A percentile compares a stretch with the other conserved stretches of the same genome.
These are phyloP conservation scores for Chaetomium sp. DNA, from an alignment of 2,329 filamentous ascomycete genomes.

Conservation along the genomic window DNA sequence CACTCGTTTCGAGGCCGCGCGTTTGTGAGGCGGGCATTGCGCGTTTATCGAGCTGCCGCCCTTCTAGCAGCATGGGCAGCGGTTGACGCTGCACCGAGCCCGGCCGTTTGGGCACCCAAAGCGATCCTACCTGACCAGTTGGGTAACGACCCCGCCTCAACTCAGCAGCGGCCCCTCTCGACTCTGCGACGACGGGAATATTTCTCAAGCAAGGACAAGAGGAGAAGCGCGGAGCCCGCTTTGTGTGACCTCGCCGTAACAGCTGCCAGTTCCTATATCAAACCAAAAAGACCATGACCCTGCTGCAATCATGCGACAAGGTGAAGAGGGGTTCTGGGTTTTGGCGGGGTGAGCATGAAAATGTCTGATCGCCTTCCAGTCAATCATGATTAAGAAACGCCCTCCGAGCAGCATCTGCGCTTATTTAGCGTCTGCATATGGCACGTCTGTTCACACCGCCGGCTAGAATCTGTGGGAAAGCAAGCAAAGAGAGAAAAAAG, in stretches of 20 bases:
- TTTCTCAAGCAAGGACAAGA: too few relatives aligned
- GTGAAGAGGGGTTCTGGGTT: not conserved
- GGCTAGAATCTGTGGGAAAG: not conserved
- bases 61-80: not conserved
- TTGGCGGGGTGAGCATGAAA: not conserved
- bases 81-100: not conserved
- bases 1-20: not conserved
- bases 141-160: not conserved
- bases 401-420: not conserved
- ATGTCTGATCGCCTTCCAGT: not conserved
- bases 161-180: not conserved
- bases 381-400: conserved; percentile 1
- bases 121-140: not conserved
- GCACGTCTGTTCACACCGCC: conserved; percentile 1
- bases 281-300: too few relatives aligned
- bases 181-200: too few relatives aligned
- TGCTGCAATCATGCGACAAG: too few relatives aligned
- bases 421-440: conserved; percentile 5
- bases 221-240: too few relatives aligned
- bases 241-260: too few relatives aligned
- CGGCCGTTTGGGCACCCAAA: not conserved
- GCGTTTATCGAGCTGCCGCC: not conserved
- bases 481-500: not conserved
- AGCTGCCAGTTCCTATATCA: too few relatives aligned
- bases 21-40: not conserved